Evolutionary conservation across 768 basidiomycete species (phyloP).

Genomic region (Leucosporidium scottii): DNA sequence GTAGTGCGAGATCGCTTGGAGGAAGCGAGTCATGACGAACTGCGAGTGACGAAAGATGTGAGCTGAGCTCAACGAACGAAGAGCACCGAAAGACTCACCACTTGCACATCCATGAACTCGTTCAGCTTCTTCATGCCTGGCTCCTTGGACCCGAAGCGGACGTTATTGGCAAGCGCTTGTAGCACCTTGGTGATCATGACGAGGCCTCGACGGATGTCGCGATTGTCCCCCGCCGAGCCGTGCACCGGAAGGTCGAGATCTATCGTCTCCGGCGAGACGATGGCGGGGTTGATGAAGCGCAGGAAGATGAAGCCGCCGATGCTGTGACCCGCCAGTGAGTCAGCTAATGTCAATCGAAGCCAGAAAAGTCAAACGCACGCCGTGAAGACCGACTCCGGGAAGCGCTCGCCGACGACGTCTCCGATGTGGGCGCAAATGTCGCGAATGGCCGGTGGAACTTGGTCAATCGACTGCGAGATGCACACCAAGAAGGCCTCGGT

Average conservation of each 20-base stretch:
- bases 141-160: slow-evolving; percentile 78
- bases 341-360: too few species aligned
- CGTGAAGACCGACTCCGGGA: slow-evolving; percentile 41
- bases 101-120: slow-evolving; percentile 52
- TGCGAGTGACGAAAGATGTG: slow-evolving; percentile 48
- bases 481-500: slow-evolving; percentile 68
- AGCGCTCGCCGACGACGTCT: slow-evolving; percentile 38
- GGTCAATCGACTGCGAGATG: slow-evolving; percentile 51
- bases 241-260: slow-evolving; percentile 63
- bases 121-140: slow-evolving; percentile 76
- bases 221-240: slow-evolving; percentile 47
- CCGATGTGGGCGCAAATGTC: slow-evolving; percentile 75
- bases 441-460: slow-evolving; percentile 56
- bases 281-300: slow-evolving; percentile 97
- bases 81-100: background rate
- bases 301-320: slow-evolving; percentile 99
- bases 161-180: slow-evolving; percentile 88
- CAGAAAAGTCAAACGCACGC: slow-evolving; percentile 12
- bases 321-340: background rate
- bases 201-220: slow-evolving; percentile 45
- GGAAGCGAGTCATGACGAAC: slow-evolving; percentile 63
- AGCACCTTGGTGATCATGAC: slow-evolving; percentile 76
- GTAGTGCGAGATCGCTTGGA: slow-evolving; percentile 40
- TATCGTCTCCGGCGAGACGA: slow-evolving; percentile 86
- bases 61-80: background rate